Percentiles rank a stretch among this genome's conserved stretches.
These are phyloP conservation scores for Yamadazyma triangularis DNA, from an alignment of 1,139 yeast species.

Conservation along the genomic window DNA sequence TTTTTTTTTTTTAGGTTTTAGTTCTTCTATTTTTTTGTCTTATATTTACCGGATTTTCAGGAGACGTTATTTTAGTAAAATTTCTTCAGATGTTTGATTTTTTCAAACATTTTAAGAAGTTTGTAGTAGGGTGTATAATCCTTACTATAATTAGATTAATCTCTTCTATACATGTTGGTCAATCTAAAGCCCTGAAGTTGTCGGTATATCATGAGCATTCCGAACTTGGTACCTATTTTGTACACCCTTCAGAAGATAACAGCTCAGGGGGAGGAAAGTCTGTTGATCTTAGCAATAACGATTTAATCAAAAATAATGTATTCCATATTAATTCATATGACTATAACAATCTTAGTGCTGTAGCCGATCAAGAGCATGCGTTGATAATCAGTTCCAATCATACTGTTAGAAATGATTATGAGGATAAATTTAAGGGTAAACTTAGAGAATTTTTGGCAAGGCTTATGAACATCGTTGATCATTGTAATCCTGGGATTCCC, in stretches of 20 bases:
- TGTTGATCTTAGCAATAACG: neutral
- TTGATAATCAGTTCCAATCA: neutral
- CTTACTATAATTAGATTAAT: conserved; percentile 1
- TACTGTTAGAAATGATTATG: conserved; percentile 10
- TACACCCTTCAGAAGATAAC: conserved; percentile 2
- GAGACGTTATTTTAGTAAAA: no score
- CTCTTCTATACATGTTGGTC: neutral
- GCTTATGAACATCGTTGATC: conserved; percentile 15
- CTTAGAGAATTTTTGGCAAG: conserved; percentile 17
- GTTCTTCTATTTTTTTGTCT: no score
- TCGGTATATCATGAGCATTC: conserved; percentile 2
- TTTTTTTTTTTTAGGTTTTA: no score
- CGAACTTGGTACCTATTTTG: neutral
- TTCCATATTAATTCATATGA: conserved; percentile 11
- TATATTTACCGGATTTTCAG: neutral
- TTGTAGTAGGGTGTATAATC: neutral
- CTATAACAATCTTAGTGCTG: conserved; percentile 11
- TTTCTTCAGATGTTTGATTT: neutral
- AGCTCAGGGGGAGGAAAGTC: neutral
- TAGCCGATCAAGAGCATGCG: conserved; percentile 5
- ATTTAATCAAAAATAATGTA: neutral
- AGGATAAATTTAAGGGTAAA: conserved; percentile 13
- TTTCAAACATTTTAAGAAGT: neutral
- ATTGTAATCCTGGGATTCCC: conserved; percentile 19
- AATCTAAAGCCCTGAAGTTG: neutral